Base-by-base conservation (phyloP, 495 filamentous ascomycete genomes). In the Rostrohypoxylon terebratum region DNA sequence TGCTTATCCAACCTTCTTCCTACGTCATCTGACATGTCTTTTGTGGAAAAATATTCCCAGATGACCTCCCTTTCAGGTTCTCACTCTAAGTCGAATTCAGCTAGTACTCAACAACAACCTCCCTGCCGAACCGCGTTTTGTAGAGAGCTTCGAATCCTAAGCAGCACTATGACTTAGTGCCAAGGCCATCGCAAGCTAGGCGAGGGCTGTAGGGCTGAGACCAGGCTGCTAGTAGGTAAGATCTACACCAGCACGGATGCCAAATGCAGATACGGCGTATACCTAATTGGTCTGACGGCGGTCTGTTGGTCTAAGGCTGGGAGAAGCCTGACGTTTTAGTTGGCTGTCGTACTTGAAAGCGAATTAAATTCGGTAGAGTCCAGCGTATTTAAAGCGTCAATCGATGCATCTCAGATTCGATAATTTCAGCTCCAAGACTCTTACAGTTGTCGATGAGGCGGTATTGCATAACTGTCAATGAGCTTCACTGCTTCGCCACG, bases 241-340 rank as follows among this genome's bases (percentile, higher is more conserved):
- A 61, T 73, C 60, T 34, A 3, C 59, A 44, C 51, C 44, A 14
- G 42, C 44, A 20, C 20, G 34, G 59, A 45, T 18, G 8, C 14
- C 7, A 38, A n/a, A 45, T 8, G 59, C 64, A 65, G 65, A 73
- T 73, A 68, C 60, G 65, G 23, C 70, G 60, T 73, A 68, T 72
- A 38, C 44, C 36, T 14, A 40, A 28, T 61, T 25, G 5, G 69
- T 51, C 23, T 55, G 57, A n/a, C n/a, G n/a, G n/a, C n/a, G n/a
- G n/a, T n/a, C n/a, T n/a, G n/a, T n/a, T n/a, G n/a, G 1, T 4
- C 8, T 4, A 34, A 34, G 8, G 33, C 47, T 50, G n/a, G 13
- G 21, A 4, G 1, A 45, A 38, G 6, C 21, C 28, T 25, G 28
- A 25, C 45, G 23, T 31, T 38, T 9, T 64, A 2, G 66, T 72